Base-by-base conservation (phyloP, 768 basidiomycete genomes). In the Dentipellis fragilis region DNA sequence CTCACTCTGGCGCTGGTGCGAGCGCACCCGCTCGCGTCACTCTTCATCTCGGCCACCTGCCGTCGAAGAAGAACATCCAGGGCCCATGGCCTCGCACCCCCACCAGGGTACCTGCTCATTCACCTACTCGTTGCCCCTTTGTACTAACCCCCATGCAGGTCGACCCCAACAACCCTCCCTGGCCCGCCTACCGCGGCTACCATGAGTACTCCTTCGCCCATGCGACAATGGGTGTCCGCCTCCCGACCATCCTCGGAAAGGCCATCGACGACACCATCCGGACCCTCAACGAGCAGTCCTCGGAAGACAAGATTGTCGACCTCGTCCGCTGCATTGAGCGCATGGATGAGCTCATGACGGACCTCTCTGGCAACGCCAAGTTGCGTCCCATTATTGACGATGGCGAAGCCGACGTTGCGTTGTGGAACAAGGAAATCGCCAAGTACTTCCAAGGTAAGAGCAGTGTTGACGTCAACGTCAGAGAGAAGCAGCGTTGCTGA, bases 381-480 rank as follows among this genome's bases (percentile, higher is more conserved):
- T 76, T 95, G 10, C 74, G 93, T 11, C 90, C 90, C 35, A 90
- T 96, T 64, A 71, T 90, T 35, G 94, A 96, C 67, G 94, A 96
- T 64, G 83, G 79, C 52, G 93, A 93, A 66, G 93, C 83, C 9
- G 94, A 96, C 59, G 87, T 97, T 34, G 85, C 92, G 6, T 76
- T 96, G 8, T 97, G 93, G 94, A 97, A 97, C 72, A 95, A 96
- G 67, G 91, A 93, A 68, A 94, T 95, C 49, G 91, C 91, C 45
- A 92, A 90, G 66, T 96, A 81, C 69, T 96, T 96, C 72, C 85
- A 92, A 72, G 90, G 89, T 82, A 63, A 65, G 68, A 68, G 29
- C 29, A 29, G 54, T 34, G 16, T 50, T 23, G 21, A 16, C 45
- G 38, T 39, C 7, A 12, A 10, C 40, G 40, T 42, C 29, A 29